Evolutionary conservation across 352 stramenopile genomes (phyloP).

Genomic region (Plasmopara muralis): DNA sequence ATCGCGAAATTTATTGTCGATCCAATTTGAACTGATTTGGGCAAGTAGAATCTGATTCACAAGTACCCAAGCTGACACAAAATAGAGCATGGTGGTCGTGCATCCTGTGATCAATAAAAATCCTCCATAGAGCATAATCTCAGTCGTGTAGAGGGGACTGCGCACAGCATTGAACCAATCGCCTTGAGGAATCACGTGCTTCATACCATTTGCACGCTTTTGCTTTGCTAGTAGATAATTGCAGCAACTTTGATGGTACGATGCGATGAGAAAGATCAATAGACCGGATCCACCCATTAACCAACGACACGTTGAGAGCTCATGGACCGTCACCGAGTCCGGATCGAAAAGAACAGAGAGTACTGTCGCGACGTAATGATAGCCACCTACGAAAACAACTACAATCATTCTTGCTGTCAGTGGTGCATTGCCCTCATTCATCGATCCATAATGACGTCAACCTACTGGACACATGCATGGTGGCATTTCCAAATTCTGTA

Average conservation of each 20-base stretch:
- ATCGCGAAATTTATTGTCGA: constrained; percentile 53
- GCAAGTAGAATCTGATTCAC: constrained; percentile 60
- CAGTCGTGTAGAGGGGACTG: constrained; percentile 55
- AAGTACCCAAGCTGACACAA: constrained; percentile 49
- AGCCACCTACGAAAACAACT: constrained; percentile 47
- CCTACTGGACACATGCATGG: constrained; percentile 49
- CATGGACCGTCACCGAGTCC: constrained; percentile 13
- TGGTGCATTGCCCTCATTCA: constrained; percentile 1
- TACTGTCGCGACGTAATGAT: constrained; percentile 56
- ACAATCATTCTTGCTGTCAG: constrained; percentile 8
- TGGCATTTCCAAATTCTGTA: constrained; percentile 59
- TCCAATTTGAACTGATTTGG: constrained; percentile 45
- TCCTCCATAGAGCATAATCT: constrained; percentile 55
- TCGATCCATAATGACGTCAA: neutral
- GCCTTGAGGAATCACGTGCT: constrained; percentile 48
- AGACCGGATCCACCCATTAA: constrained; percentile 20
- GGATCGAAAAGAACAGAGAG: constrained; percentile 41
- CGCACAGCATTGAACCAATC: constrained; percentile 64
- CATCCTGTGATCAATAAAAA: constrained; percentile 41
- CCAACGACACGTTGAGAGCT: constrained; percentile 16
- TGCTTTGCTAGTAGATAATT: constrained; percentile 50
- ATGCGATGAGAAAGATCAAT: constrained; percentile 36
- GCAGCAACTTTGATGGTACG: constrained; percentile 55
- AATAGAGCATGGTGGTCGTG: constrained; percentile 33
- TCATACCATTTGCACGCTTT: constrained; percentile 41